Base-by-base conservation (phyloP, 768 basidiomycete genomes). In the Suillus bovinus region DNA sequence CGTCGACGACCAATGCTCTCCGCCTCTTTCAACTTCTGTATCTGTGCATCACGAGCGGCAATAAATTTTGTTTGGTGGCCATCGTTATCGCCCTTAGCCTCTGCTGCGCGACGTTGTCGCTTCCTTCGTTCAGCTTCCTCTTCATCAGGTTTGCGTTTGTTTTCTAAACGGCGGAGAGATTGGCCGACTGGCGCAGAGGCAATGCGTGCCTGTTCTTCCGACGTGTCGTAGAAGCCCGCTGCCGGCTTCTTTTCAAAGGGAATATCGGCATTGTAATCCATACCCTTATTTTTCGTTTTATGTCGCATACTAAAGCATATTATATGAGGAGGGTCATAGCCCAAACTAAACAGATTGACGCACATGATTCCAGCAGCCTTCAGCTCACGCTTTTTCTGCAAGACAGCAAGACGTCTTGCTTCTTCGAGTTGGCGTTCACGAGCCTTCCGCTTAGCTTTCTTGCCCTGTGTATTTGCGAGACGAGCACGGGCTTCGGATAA, bases 231-330 rank as follows among this genome's bases (percentile, higher is more conserved):
- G 78, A 99, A 99, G 0, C 97, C 97, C 11, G 96, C 78, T 0
- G 94, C 95, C 0, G 97, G 83, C 71, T 93, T 93, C 80, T 99
- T 98, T 79, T 99, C 97, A 72, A 99, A 99, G 0, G 97, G 97
- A 67, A 98, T 97, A 72, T 99, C 97, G 57, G 94, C 87, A 70
- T 98, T 99, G 78, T 99, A 99, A 76, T 97, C 96, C 97, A 99
- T 99, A 60, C 96, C 96, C 75, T 92, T 96, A 78, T 90, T 89
- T 79, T 99, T 99, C 5, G 90, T 86, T 79, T 98, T 97, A 70
- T 90, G 86, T 27, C 96, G 90, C 87, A 96, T 93, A 66, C 92
- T 94, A 61, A 33, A 44, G 58, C 47, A 59, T 17, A 36, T 50
- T 34, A 39, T 6, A 39, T 63, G 42, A 70, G 63, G 1, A 61